Evolutionary conservation across 2,329 filamentous ascomycete species (phyloP), one percentile per base, ranked within the genome.

Genomic region (Aspergillus pseudoglaucus): DNA sequence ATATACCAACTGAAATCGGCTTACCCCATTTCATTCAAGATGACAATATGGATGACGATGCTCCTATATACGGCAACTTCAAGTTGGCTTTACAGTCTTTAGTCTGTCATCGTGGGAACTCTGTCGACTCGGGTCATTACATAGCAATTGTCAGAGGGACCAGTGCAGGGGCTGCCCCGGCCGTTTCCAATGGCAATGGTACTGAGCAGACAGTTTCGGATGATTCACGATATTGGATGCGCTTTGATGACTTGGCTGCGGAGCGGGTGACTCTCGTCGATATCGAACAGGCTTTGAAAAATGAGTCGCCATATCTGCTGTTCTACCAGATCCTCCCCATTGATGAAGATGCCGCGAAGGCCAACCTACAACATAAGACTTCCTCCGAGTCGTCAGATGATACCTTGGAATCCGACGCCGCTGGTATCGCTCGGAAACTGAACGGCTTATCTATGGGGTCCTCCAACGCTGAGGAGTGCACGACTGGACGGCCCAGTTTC

Each of bases 281-380:
- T 59, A 85, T 96, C 53, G 84, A 87, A 52, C 72, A 85, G 56
- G 85, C 88, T 0, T 71, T 97, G 44, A 85, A 82, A 56, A 79
- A 85, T n/a, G 90, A 96, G 65, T 94, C 89, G 65, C 91, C 93
- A 0, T 97, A 97, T 64, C 78, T 97, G 6, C 75, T 98, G 0
- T 97, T 97, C 67, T 98, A 96, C 62, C 91, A 96, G 66, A 88
- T 97, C 37, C 80, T 94, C 25, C 90, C 91, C 0, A 89, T 94
- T 60, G 81, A 88, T 25, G 87, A 90, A 47, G 79, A 85, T 53
- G 68, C 67, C 15, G 63, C 62, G 5, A 59, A 64, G 35, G 59
- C 60, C 40, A 66, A 63, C 41, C 45, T 62, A 17, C 56, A 57
- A 6, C 72, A 75, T 32, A 63, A 62, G 12, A 52, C 61, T 10